Conservation (phyloP, 768 basidiomycete species). For the Leccinum uliginosum region DNA sequence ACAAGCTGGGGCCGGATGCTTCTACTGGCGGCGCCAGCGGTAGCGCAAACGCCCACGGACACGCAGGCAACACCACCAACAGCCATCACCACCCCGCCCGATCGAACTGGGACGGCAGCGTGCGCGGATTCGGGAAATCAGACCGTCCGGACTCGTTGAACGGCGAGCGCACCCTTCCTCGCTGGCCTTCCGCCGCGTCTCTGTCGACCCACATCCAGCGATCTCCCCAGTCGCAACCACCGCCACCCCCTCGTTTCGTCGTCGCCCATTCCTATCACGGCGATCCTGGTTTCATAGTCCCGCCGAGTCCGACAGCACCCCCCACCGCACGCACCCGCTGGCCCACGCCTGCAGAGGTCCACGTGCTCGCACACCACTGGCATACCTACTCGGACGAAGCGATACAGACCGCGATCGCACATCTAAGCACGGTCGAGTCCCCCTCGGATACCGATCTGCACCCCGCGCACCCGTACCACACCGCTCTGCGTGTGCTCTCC, state of each 20-base stretch:
- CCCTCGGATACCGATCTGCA: constrained; percentile 42
- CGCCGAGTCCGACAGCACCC: constrained; percentile 31
- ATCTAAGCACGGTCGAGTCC: constrained; percentile 38
- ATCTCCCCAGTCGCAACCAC: constrained; percentile 23
- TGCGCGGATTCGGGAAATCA: constrained; percentile 50
- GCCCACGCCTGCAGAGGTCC: constrained; percentile 29
- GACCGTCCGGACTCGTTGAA: constrained; percentile 28
- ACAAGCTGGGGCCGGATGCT: constrained; percentile 33
- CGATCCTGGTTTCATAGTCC: constrained; percentile 29
- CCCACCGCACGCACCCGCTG: constrained; percentile 6
- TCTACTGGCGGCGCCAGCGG: neutral
- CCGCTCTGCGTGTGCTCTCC: constrained; percentile 65
- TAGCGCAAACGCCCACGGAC: neutral
- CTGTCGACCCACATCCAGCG: constrained; percentile 41
- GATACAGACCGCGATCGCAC: constrained; percentile 60
- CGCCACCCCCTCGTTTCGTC: constrained; percentile 35
- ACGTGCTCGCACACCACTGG: constrained; percentile 68
- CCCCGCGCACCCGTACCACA: constrained; percentile 57
- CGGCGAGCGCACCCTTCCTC: constrained; percentile 15
- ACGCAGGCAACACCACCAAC: neutral
- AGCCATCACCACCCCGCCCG: neutral
- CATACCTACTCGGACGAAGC: constrained; percentile 74
- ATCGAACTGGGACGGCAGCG: constrained; percentile 50
- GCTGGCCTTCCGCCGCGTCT: constrained; percentile 32
- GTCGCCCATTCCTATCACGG: constrained; percentile 34